Evolutionary conservation across 768 basidiomycete species (phyloP).

Genomic region (Rhizopogon vesiculosus): DNA sequence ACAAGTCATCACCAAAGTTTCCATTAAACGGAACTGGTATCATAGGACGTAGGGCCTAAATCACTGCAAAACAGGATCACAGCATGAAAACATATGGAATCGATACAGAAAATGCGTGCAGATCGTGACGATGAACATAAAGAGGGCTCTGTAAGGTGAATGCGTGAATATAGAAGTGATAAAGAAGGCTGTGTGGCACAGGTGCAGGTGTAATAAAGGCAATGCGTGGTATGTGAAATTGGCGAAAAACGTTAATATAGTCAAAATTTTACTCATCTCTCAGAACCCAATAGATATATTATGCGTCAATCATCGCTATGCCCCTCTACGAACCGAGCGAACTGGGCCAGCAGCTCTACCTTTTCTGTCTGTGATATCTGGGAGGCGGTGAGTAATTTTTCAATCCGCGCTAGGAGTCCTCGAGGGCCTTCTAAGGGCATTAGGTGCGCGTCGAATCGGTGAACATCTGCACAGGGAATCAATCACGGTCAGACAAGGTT

Average conservation of each 20-base stretch:
- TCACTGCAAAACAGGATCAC: background rate
- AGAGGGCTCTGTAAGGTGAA: background rate
- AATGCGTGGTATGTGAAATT: background rate
- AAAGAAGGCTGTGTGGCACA: background rate
- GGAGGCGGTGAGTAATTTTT: conserved; percentile 50
- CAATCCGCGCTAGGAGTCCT: conserved; percentile 64
- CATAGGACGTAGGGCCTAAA: background rate
- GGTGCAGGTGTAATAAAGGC: background rate
- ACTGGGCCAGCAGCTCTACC: conserved; percentile 49
- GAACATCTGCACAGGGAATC: conserved; percentile 46
- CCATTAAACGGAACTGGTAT: background rate
- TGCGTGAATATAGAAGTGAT: background rate
- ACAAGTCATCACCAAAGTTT: background rate
- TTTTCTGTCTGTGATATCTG: conserved; percentile 45
- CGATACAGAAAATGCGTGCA: background rate
- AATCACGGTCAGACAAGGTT: conserved; percentile 10
- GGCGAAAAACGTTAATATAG: background rate
- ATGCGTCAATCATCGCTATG: conserved; percentile 13
- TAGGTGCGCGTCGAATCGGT: conserved; percentile 67
- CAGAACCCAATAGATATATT: background rate
- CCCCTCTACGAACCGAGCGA: conserved; percentile 50
- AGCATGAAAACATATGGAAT: background rate
- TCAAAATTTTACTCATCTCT: background rate
- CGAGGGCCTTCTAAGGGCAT: conserved; percentile 73
- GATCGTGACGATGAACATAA: background rate